Percentiles rank a stretch among this genome's conserved stretches.
Evolutionary conservation across 352 stramenopile genomes (phyloP).

Genomic region (Pythium monospermum): DNA sequence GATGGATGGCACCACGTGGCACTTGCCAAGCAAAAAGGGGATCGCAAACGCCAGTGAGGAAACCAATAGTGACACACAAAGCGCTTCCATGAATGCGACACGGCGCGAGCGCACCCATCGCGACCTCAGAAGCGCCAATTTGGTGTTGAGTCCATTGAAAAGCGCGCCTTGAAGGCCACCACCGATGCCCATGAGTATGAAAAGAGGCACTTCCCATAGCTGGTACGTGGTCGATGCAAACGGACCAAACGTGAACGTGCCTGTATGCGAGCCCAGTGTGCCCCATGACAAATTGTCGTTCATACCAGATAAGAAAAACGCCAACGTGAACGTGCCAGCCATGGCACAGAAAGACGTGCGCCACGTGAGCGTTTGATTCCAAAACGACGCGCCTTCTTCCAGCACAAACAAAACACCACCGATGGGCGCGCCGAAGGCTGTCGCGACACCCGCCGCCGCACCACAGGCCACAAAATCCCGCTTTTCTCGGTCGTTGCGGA

Average conservation of each 20-base stretch:
- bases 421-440: constrained; percentile 88
- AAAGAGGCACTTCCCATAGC: constrained; percentile 84
- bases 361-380: constrained; percentile 79
- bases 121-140: constrained; percentile 36
- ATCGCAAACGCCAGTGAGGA: constrained; percentile 59
- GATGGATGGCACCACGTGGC: constrained; percentile 44
- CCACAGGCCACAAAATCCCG: constrained; percentile 87
- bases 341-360: constrained; percentile 85
- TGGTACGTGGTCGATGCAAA: constrained; percentile 75
- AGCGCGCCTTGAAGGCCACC: constrained; percentile 80
- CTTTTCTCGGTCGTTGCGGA: constrained; percentile 88
- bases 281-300: constrained; percentile 70
- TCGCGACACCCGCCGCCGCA: constrained; percentile 82
- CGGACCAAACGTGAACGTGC: constrained; percentile 67
- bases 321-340: constrained; percentile 82
- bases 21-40: constrained; percentile 62
- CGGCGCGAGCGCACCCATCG: constrained; percentile 56
- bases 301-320: constrained; percentile 77
- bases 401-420: constrained; percentile 83
- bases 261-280: constrained; percentile 62
- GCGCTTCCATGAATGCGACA: constrained; percentile 52
- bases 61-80: constrained; percentile 54
- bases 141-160: constrained; percentile 73
- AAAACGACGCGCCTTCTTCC: constrained; percentile 85
- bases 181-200: constrained; percentile 80